Evolutionary conservation across 192 early-diverging fungal genomes (phyloP).

Genomic region (Backusella australiensis): DNA sequence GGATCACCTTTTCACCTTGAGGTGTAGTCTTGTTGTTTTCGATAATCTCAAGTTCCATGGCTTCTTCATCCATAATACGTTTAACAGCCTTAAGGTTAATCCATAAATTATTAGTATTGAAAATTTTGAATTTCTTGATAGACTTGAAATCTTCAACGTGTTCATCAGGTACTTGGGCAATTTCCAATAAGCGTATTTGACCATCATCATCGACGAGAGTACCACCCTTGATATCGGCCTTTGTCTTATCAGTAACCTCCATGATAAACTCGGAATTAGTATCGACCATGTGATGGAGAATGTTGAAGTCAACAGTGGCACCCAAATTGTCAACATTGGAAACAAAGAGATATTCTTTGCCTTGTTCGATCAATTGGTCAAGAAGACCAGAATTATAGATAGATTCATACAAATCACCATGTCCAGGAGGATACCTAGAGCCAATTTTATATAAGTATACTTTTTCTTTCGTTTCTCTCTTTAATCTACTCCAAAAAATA

Average conservation of each 20-base stretch:
- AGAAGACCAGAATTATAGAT: slow-evolving; percentile 91
- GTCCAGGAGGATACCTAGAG: slow-evolving; percentile 90
- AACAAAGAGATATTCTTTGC: slow-evolving; percentile 98
- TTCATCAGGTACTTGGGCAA: slow-evolving; percentile 97
- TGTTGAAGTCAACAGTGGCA: slow-evolving; percentile 92
- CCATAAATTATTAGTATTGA: slow-evolving; percentile 97
- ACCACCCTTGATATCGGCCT: slow-evolving; percentile 99
- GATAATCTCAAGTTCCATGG: slow-evolving; percentile 91
- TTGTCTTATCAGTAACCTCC: slow-evolving; percentile 99
- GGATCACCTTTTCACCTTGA: slow-evolving; percentile 92
- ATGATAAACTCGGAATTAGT: slow-evolving; percentile 93
- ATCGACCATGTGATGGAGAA: slow-evolving; percentile 88
- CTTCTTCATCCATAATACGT: slow-evolving; percentile 77
- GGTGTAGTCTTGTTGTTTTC: slow-evolving; percentile 96
- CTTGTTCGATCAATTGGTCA: slow-evolving; percentile 88
- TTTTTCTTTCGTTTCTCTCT: background rate
- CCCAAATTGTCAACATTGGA: slow-evolving; percentile 99
- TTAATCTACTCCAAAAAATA: background rate
- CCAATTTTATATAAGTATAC: background rate
- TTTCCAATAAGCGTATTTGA: slow-evolving; percentile 88
- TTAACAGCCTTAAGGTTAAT: slow-evolving; percentile 83
- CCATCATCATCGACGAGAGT: slow-evolving; percentile 99
- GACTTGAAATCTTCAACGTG: slow-evolving; percentile 99
- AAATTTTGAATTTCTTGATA: slow-evolving; percentile 99
- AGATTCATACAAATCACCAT: slow-evolving; percentile 97